These are phyloP conservation scores for Trichocladium antarcticum DNA, from an alignment of 495 filamentous ascomycete genomes.

Conservation along the genomic window DNA sequence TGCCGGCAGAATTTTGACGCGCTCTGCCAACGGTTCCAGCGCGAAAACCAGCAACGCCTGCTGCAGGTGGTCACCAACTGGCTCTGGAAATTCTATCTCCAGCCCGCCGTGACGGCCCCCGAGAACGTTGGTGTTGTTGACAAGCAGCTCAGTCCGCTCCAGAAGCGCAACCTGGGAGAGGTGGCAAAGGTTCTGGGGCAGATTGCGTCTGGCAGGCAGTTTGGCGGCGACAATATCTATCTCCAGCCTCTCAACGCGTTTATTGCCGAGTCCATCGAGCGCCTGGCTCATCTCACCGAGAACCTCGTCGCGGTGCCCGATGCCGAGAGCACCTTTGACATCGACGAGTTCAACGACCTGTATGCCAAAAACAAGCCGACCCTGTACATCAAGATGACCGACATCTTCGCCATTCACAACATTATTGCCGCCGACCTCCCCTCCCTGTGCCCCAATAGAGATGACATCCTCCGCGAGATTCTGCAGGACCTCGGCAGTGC, in stretches of 20 bases:
- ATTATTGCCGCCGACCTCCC: conserved; percentile 71
- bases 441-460: conserved; percentile 60
- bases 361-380: conserved; percentile 93
- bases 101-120: conserved; percentile 74
- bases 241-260: conserved; percentile 89
- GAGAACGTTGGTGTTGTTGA: conserved; percentile 86
- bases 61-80: conserved; percentile 80
- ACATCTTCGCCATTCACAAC: conserved; percentile 93
- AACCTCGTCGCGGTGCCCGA: conserved; percentile 72
- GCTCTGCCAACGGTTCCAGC: conserved; percentile 61
- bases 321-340: conserved; percentile 86
- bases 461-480: conserved; percentile 84
- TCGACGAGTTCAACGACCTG: conserved; percentile 96
- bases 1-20: conserved; percentile 75
- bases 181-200: conserved; percentile 86
- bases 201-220: conserved; percentile 70
- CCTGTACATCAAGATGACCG: conserved; percentile 94
- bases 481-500: conserved; percentile 88
- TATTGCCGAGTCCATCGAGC: conserved; percentile 71
- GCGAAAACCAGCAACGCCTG: conserved; percentile 64
- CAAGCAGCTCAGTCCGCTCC: conserved; percentile 72
- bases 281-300: conserved; percentile 60
- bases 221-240: conserved; percentile 90
- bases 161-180: conserved; percentile 86
- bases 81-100: conserved; percentile 89